Evolutionary conservation across 805 yeast species (phyloP).

Genomic region (Blastobotrys peoriensis): DNA sequence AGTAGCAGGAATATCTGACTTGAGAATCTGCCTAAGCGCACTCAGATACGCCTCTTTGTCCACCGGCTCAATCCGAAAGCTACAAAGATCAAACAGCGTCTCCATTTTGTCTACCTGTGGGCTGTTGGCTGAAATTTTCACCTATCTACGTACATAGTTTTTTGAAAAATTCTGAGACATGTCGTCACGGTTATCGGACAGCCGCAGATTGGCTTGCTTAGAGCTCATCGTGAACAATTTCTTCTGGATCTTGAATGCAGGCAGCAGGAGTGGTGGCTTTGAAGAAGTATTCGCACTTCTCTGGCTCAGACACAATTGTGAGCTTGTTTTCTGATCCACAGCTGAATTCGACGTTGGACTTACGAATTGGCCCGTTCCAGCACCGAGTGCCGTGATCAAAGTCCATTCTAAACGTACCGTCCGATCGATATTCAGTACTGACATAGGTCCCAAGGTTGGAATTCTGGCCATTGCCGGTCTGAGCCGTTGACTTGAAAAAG

Average conservation of each 20-base stretch:
- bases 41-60: conserved; percentile 11
- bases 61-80: conserved; percentile 15
- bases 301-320: conserved; percentile 75
- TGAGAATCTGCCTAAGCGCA: conserved; percentile 40
- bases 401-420: conserved; percentile 30
- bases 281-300: conserved; percentile 74
- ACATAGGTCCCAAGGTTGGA: conserved; percentile 46
- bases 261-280: conserved; percentile 29
- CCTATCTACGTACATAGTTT: no score
- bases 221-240: conserved; percentile 9
- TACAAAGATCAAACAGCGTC: conserved; percentile 13
- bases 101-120: conserved; percentile 4
- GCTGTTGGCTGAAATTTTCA: no score
- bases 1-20: conserved; percentile 73
- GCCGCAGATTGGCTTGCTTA: no score
- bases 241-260: conserved; percentile 15
- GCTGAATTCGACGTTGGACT: conserved; percentile 53
- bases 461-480: conserved; percentile 44
- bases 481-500: conserved; percentile 50
- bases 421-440: conserved; percentile 23
- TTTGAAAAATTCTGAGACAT: no score
- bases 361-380: conserved; percentile 91
- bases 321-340: conserved; percentile 61
- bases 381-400: conserved; percentile 70
- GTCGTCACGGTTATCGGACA: no score